Conservation (phyloP, 495 filamentous ascomycete species). For the Aspergillus indologenus region DNA sequence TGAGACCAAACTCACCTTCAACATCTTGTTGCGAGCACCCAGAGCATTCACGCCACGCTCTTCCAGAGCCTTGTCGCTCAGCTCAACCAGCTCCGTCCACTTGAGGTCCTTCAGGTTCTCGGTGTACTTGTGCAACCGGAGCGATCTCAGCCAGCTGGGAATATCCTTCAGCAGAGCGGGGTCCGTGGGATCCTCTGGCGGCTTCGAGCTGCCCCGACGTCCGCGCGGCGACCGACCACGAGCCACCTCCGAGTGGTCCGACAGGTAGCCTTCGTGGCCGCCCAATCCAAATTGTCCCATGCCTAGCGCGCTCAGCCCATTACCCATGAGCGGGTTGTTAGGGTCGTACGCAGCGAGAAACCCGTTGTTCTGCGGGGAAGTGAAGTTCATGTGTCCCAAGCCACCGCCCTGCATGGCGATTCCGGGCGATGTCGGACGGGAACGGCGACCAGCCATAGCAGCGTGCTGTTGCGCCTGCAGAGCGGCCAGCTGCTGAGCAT, state of each 20-base stretch:
- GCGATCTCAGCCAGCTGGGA: conserved; percentile 89
- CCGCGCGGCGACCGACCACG: conserved; percentile 91
- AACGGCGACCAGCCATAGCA: conserved; percentile 73
- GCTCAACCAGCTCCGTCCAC: conserved; percentile 88
- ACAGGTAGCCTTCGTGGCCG: conserved; percentile 82
- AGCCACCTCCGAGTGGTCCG: conserved; percentile 85
- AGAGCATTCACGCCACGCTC: conserved; percentile 92
- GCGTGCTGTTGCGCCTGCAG: conserved; percentile 81
- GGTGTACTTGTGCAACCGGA: conserved; percentile 97
- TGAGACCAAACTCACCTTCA: conserved; percentile 64
- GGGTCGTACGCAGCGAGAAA: conserved; percentile 89
- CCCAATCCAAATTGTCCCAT: conserved; percentile 72
- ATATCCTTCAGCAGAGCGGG: conserved; percentile 89
- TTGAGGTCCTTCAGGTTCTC: conserved; percentile 96
- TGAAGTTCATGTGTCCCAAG: conserved; percentile 69
- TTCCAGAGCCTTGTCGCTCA: conserved; percentile 92
- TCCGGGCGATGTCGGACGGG: conserved; percentile 89
- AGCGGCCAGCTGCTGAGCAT: conserved; percentile 79
- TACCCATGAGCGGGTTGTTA: conserved; percentile 67
- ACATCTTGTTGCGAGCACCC: conserved; percentile 94
- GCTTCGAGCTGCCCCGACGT: conserved; percentile 91
- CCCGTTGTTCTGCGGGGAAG: conserved; percentile 91
- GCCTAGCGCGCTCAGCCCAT: conserved; percentile 66
- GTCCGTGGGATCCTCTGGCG: conserved; percentile 96
- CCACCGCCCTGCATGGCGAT: conserved; percentile 72